Percentiles rank a stretch among this genome's conserved stretches.
Conservation (phyloP, 192 early-diverging fungal species). For the Podochytrium sp. region DNA sequence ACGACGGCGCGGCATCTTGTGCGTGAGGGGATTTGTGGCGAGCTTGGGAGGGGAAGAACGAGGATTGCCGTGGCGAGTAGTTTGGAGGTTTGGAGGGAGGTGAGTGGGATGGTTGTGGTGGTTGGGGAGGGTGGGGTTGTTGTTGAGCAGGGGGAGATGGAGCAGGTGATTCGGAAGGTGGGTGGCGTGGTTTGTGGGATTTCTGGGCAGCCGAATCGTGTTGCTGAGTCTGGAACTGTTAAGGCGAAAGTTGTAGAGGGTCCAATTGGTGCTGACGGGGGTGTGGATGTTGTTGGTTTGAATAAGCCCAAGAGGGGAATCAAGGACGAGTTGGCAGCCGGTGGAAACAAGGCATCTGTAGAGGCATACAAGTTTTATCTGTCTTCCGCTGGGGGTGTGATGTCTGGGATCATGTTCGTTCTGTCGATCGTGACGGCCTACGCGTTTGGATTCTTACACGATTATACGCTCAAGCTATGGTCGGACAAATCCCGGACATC, state of each 20-base stretch:
- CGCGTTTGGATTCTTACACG: slow-evolving; percentile 33
- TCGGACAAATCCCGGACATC: slow-evolving; percentile 10
- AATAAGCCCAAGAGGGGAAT: too few species aligned
- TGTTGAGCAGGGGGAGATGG: background rate
- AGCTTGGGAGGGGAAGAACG: slow-evolving; percentile 72
- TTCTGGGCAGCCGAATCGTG: too few species aligned
- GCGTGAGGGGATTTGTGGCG: slow-evolving; percentile 61
- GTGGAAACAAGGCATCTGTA: slow-evolving; percentile 40
- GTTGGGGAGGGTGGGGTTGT: slow-evolving; percentile 33
- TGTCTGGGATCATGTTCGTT: slow-evolving; percentile 21
- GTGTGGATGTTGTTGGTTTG: too few species aligned
- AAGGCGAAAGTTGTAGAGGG: too few species aligned
- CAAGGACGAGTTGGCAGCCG: too few species aligned
- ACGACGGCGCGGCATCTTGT: slow-evolving; percentile 86
- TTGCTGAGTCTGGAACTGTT: too few species aligned
- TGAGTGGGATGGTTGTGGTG: slow-evolving; percentile 34
- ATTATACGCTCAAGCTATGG: slow-evolving; percentile 47
- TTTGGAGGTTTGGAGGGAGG: slow-evolving; percentile 28
- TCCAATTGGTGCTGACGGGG: too few species aligned
- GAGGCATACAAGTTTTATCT: slow-evolving; percentile 46
- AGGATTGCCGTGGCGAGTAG: slow-evolving; percentile 82
- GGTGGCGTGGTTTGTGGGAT: too few species aligned
- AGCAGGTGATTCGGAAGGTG: background rate
- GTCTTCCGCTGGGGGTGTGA: slow-evolving; percentile 39
- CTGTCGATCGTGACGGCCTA: slow-evolving; percentile 33